phyloP scores from a whole-genome alignment of 1,139 yeast species.

The Sugiyamaella pinicola region DNA sequence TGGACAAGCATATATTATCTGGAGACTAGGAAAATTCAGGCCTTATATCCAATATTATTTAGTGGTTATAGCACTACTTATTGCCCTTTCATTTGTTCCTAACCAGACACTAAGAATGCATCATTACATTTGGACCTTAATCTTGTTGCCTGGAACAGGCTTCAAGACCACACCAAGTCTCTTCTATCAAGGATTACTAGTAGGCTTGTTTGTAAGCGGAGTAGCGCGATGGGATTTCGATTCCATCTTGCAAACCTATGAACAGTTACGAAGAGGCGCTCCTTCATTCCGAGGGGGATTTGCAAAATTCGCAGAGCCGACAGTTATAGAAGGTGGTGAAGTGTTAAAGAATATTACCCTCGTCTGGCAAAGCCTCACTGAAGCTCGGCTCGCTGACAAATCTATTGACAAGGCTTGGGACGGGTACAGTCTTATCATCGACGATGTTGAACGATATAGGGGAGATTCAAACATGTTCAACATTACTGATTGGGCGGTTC shows the following conservation, averaged over 20 bases:
- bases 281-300: conserved; percentile 57
- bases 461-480: conserved; percentile 46
- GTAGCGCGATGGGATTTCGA: conserved; percentile 94
- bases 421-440: conserved; percentile 66
- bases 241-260: conserved; percentile 77
- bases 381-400: conserved; percentile 11
- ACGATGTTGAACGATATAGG: conserved; percentile 76
- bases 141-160: conserved; percentile 79
- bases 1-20: conserved; percentile 75
- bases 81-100: conserved; percentile 56
- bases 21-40: conserved; percentile 76
- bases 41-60: conserved; percentile 58
- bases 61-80: conserved; percentile 50
- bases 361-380: conserved; percentile 18
- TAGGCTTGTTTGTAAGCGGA: conserved; percentile 83
- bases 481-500: conserved; percentile 33
- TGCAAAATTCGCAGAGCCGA: conserved; percentile 51
- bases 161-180: conserved; percentile 64
- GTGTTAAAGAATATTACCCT: conserved; percentile 8
- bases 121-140: conserved; percentile 81
- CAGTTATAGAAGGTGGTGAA: conserved; percentile 33
- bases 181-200: conserved; percentile 77
- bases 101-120: conserved; percentile 80
- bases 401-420: conserved; percentile 33
- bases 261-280: conserved; percentile 70